Base-by-base conservation (phyloP, 139 green algal genomes). In the Spirogloea muscicola region DNA sequence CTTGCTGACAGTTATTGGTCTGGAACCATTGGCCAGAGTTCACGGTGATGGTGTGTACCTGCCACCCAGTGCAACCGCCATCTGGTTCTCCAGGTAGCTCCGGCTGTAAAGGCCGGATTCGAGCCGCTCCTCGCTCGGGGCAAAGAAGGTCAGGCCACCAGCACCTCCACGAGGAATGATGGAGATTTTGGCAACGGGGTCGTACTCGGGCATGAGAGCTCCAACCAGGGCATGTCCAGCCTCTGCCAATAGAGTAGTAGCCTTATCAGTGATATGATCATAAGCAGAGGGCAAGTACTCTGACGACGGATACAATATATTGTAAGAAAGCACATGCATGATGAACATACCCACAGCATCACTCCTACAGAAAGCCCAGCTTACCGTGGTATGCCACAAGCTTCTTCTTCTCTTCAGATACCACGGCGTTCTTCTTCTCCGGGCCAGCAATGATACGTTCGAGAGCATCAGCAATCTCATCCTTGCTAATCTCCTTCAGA, bases 161-260 rank as follows among this genome's bases (percentile, higher is more conserved):
- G 95, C 95, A 52, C 73, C 80, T 37, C 95, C 95, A 44, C 95
- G 90, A 1, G 95, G 95, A 48, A 99, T 93, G 72, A 99, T 99
- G 71, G 84, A 92, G 85, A 99, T 97, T 87, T 99, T 99, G 68
- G 91, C 92, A 21, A 99, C 95, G 0, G 94, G 89, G 87, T 99
- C 95, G 80, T 98, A 98, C 86, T 98, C 94, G 6, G 94, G 94
- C 93, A 98, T 98, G 16, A 98, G 85, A 3, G 92, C 93, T 67
- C 94, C 95, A 37, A 98, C 90, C 49, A 97, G 71, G 13, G 91
- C 93, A 72, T 96, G 92, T 38, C 93, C 93, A 42, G 90, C 89
- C 85, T 93, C 86, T 78, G 69, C 62, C 21, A 10, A 55, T 51
- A 10, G 16, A 25, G 43, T 51, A n/a, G n/a, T n/a, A n/a, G n/a